A percentile compares a stretch with the other conserved stretches of the same genome.
Conservation (phyloP, 192 early-diverging fungal species). For the Paraglomus occultum region DNA sequence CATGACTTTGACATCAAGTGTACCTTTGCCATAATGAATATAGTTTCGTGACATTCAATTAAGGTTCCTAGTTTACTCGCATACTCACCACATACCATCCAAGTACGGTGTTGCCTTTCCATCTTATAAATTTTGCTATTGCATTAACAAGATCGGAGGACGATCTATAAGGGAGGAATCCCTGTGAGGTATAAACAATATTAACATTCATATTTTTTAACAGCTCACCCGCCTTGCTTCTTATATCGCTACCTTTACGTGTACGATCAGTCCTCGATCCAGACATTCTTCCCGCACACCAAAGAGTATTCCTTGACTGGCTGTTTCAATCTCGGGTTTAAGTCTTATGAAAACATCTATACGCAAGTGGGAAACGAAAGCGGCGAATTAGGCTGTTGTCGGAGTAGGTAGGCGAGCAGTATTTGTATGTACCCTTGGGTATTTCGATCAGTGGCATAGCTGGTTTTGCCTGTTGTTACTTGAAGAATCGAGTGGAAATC, state of each 20-base stretch:
- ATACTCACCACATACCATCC: conserved; percentile 32
- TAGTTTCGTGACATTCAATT: too few species aligned
- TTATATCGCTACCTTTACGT: conserved; percentile 19
- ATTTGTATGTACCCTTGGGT: too few species aligned
- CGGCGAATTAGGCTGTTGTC: too few species aligned
- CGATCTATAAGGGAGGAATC: conserved; percentile 28
- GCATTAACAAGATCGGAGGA: conserved; percentile 19
- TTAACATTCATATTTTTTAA: neutral
- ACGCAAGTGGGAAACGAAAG: too few species aligned
- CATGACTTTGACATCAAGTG: too few species aligned
- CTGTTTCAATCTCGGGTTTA: conserved; percentile 12
- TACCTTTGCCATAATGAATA: too few species aligned
- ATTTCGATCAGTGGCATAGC: too few species aligned
- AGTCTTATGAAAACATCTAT: conserved; percentile 30
- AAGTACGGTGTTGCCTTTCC: conserved; percentile 31
- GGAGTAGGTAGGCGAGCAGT: too few species aligned
- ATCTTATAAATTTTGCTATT: conserved; percentile 30
- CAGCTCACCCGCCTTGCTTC: too few species aligned
- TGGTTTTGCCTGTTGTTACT: too few species aligned
- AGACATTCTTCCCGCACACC: conserved; percentile 28
- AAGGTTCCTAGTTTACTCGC: too few species aligned
- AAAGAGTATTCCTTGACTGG: conserved; percentile 28
- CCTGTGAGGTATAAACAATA: conserved; percentile 1
- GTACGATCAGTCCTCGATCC: conserved; percentile 23
- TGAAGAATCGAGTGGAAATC: too few species aligned